Base-by-base conservation (phyloP, 2,329 filamentous ascomycete genomes). In the Trichoderma simmonsii region DNA sequence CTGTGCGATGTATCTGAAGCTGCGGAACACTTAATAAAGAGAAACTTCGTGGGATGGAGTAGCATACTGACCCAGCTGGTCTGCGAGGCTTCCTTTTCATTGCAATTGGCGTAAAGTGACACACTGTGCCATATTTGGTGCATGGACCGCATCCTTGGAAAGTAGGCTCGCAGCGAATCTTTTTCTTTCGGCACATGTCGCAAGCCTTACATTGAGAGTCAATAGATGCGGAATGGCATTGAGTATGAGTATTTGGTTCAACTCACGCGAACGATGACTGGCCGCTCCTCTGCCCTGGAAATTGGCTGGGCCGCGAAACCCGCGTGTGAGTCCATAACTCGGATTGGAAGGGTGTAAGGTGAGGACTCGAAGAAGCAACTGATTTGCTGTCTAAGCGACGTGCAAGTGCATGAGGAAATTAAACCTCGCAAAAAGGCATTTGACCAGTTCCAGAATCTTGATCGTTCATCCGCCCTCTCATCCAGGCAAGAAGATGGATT, bases 1-100 rank as follows among this genome's bases (percentile, higher is more conserved):
- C 64, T 67, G 64, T 59, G 64, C 64, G 6, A 67, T 67, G 32
- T 67, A 67, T 59, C 21, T 67, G 64, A 67, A 67, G 11, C 64
- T 67, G 32, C 6, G 12, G 18, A 59, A 32, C 6, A 43, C 24
- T 67, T 30, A 67, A 21, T 8, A 67, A 30, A 32, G 34, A 12
- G 6, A 43, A 30, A 24, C 15, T 59, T 1, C 15, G 7, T 30
- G 24, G 34, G 18, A 15, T 59, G 7, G 34, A 67, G 51, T 7
- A 28, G 51, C 51, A 43, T 57, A 67, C 64, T 67, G 18, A 67
- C 64, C 64, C 64, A 43, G 64, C 64, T 32, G 64, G 64, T 67
- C 64, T 67, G 54, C 64, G 64, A 59, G 64, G 54, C 34, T 59
- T 67, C 34, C 54, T 67, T 51, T 59, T 67, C 32, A 30, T 59